Conservation (phyloP, 192 early-diverging fungal genomes). For the Coemansia sp. region DNA sequence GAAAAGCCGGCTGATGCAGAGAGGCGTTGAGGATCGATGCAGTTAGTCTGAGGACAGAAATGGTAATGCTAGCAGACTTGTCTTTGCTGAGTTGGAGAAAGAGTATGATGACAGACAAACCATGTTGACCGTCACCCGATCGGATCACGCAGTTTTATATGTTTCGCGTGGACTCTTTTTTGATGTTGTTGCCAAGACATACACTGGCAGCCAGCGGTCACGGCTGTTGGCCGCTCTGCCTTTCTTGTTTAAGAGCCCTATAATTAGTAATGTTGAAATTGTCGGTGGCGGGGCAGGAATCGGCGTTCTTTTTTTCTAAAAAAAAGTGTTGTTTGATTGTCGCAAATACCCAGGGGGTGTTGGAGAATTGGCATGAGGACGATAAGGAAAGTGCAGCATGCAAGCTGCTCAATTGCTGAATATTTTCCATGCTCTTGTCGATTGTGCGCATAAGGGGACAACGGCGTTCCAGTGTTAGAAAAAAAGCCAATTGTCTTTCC, state of each 20-base stretch:
- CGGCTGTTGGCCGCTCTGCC: no score
- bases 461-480: not conserved
- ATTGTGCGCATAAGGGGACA: slow-evolving; percentile 11
- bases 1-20: not conserved
- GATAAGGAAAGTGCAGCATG: not conserved
- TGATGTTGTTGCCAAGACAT: not conserved
- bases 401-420: not conserved
- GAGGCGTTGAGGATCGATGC: not conserved
- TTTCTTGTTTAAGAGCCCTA: not conserved
- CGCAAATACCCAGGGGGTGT: not conserved
- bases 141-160: slow-evolving; percentile 1
- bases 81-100: not conserved
- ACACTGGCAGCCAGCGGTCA: not conserved
- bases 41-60: not conserved
- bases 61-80: not conserved
- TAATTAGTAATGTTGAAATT: slow-evolving; percentile 1
- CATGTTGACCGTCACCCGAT: not conserved
- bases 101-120: not conserved
- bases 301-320: not conserved
- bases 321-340: not conserved
- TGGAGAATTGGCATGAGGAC: not conserved
- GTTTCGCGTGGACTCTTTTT: not conserved
- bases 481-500: slow-evolving; percentile 1
- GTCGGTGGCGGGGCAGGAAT: slow-evolving; percentile 1
- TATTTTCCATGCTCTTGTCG: not conserved